Base-by-base conservation (phyloP, 495 filamentous ascomycete genomes). In the Hyaloscypha variabilis region DNA sequence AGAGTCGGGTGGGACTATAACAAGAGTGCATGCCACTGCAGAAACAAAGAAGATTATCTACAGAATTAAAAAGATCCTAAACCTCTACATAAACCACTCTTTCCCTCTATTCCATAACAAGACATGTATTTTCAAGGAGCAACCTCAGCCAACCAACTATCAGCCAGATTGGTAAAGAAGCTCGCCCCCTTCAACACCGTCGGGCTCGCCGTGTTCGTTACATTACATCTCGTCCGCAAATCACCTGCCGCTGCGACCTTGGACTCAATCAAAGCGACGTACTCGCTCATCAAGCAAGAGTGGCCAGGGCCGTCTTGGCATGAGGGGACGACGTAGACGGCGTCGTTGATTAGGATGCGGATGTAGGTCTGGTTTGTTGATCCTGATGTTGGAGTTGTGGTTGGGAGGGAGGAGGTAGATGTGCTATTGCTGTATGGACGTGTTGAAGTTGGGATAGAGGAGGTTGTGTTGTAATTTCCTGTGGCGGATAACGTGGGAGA, bases 311-410 rank as follows among this genome's bases (percentile, higher is more conserved):
- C 83, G 23, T 67, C 65, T 55, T 77, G 72, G 69, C 83, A 85
- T 3, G 71, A 74, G 0, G 77, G 74, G 8, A 83, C 60, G 3
- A 79, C 79, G 72, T 86, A 86, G 25, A 85, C 82, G 5, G 82
- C 82, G 71, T 85, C 83, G 63, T 85, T 86, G 46, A 86, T 72
- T 23, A 79, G 68, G 31, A 86, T 76, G 6, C 83, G 77, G 29
- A 85, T 66, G 50, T 79, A 82, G 1, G 65, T 71, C 28, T 59
- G 69, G 69, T 30, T 69, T 36, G 53, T 70, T 36, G 51, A 60
- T 8, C 63, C 21, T 19, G 53, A 56, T 24, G 66, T 50, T 50
- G 42, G 14, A 14, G 46, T 17, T 24, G 42, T 58, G 53, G 14
- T 50, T 23, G 62, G 31, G 26, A 62, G 64, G 31, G 53, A 36